phyloP scores from a whole-genome alignment of 1,284 basidiomycete genomes.

The Acaromyces ingoldii region DNA sequence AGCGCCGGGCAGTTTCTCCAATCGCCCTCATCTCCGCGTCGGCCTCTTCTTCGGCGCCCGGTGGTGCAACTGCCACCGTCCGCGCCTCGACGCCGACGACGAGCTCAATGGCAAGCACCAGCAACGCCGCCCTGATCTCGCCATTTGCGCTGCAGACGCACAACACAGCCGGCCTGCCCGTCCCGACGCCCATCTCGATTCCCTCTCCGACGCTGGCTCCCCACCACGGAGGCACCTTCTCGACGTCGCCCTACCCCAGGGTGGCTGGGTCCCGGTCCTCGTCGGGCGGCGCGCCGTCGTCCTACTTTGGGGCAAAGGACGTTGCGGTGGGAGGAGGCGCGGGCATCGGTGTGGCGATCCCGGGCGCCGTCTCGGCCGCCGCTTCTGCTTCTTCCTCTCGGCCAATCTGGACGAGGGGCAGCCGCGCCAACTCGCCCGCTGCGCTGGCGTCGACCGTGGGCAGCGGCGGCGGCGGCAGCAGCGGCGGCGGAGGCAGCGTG shows the following conservation, averaged over 20 bases:
- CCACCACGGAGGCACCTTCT: too few relatives aligned
- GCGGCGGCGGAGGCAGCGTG: not conserved
- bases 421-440: not conserved
- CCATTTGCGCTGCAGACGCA: not conserved
- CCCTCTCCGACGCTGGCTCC: conserved; percentile 16
- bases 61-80: not conserved
- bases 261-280: not conserved
- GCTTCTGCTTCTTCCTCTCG: too few relatives aligned
- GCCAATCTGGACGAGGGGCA: not conserved
- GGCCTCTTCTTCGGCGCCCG: not conserved
- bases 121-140: not conserved
- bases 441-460: not conserved
- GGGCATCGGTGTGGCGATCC: not conserved
- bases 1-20: conserved; percentile 6
- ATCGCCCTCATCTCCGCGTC: not conserved
- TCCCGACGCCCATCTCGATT: conserved; percentile 16
- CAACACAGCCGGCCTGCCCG: conserved; percentile 2
- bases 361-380: too few relatives aligned
- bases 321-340: not conserved
- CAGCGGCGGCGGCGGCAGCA: not conserved
- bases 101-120: not conserved
- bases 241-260: not conserved
- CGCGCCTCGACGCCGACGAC: conserved; percentile 1
- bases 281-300: not conserved
- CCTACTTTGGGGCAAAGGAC: too few relatives aligned